These are phyloP conservation scores for Cinchona pubescens DNA, from an alignment of 257 asterid genomes.

Conservation along the genomic window DNA sequence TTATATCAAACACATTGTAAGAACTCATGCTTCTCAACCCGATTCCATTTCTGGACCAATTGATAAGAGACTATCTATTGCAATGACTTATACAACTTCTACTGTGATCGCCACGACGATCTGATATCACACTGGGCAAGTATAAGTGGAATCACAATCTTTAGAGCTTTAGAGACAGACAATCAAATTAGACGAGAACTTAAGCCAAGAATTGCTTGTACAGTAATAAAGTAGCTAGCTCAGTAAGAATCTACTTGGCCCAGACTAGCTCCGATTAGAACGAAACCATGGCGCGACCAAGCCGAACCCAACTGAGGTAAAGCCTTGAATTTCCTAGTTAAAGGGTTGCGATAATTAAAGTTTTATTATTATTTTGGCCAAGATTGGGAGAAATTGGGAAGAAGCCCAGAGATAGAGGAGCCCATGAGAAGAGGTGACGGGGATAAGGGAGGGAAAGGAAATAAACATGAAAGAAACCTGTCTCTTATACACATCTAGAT, in stretches of 20 bases:
- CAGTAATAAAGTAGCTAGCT: slow-evolving; percentile 78
- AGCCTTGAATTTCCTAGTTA: slow-evolving; percentile 51
- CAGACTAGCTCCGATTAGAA: slow-evolving; percentile 66
- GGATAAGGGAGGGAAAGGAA: slow-evolving; percentile 78
- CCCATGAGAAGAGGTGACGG: slow-evolving; percentile 77
- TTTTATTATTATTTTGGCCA: slow-evolving; percentile 26
- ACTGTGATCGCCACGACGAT: slow-evolving; percentile 93
- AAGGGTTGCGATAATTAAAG: slow-evolving; percentile 78
- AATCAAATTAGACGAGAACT: slow-evolving; percentile 77
- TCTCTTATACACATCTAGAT: no score
- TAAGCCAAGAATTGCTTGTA: slow-evolving; percentile 62
- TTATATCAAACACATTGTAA: slow-evolving; percentile 82
- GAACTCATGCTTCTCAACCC: slow-evolving; percentile 81
- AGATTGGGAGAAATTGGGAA: slow-evolving; percentile 7
- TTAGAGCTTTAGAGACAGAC: no score
- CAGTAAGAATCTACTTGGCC: slow-evolving; percentile 71
- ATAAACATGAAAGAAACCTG: slow-evolving; percentile 74
- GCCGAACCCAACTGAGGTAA: slow-evolving; percentile 97
- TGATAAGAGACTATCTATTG: slow-evolving; percentile 29
- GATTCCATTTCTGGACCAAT: slow-evolving; percentile 63
- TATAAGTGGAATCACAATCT: no score
- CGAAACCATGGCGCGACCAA: slow-evolving; percentile 97
- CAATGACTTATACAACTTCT: slow-evolving; percentile 68
- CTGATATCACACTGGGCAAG: slow-evolving; percentile 83
- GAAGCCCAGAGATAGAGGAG: slow-evolving; percentile 85